phyloP scores from a whole-genome alignment of 805 yeast species.

The Zygoascus ofunaensis region DNA sequence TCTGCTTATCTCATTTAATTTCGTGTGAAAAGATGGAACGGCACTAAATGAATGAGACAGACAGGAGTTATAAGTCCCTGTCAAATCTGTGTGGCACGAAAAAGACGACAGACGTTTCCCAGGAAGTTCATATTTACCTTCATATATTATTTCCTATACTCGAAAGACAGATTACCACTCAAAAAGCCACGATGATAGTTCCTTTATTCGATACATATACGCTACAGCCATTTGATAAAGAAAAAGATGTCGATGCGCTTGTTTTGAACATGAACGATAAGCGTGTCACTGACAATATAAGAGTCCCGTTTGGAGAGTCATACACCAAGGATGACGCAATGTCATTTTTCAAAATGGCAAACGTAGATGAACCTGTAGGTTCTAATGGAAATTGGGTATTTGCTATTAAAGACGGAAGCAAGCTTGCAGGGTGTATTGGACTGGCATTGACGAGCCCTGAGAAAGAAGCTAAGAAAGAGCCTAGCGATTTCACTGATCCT shows the following conservation, averaged over 20 bases:
- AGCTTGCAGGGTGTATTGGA: constrained; percentile 11
- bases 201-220: constrained; percentile 25
- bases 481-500: not conserved
- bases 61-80: too few species aligned
- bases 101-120: too few species aligned
- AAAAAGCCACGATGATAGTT: too few species aligned
- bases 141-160: too few species aligned
- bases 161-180: too few species aligned
- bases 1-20: too few species aligned
- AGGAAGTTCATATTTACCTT: too few species aligned
- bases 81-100: too few species aligned
- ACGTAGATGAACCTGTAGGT: not conserved
- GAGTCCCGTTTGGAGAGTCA: constrained; percentile 10
- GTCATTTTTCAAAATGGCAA: constrained; percentile 4
- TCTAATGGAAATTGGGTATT: not conserved
- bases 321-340: constrained; percentile 12
- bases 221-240: not conserved
- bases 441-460: not conserved
- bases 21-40: too few species aligned
- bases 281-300: constrained; percentile 10
- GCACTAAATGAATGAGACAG: too few species aligned
- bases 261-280: not conserved
- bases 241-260: not conserved
- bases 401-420: constrained; percentile 13
- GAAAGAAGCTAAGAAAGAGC: not conserved